A percentile compares a stretch with the other conserved stretches of the same genome.
These are phyloP conservation scores for Nitzschia putrida DNA, from an alignment of 108 stramenopile genomes.

Conservation along the genomic window DNA sequence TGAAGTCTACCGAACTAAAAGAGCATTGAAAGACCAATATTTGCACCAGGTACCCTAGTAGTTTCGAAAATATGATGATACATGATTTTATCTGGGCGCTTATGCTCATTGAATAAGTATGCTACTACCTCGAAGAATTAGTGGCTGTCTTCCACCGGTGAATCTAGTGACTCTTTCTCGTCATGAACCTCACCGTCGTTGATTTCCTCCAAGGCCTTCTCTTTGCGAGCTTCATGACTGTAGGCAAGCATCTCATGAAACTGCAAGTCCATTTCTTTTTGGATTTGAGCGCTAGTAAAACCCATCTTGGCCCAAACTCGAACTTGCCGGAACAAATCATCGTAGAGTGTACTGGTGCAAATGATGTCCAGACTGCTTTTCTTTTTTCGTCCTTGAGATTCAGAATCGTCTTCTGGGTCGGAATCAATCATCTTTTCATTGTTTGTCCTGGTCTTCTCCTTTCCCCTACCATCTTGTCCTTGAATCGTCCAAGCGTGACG, in stretches of 20 bases:
- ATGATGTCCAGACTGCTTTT: slow-evolving; percentile 13
- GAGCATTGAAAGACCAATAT: too few relatives aligned
- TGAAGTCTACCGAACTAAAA: too few relatives aligned
- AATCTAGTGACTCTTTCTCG: too few relatives aligned
- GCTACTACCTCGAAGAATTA: too few relatives aligned
- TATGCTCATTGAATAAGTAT: too few relatives aligned
- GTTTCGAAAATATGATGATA: too few relatives aligned
- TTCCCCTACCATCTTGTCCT: not conserved
- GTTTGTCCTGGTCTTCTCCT: not conserved
- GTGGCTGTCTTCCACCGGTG: too few relatives aligned
- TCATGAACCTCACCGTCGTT: not conserved
- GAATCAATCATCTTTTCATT: slow-evolving; percentile 2
- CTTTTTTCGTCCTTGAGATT: not conserved
- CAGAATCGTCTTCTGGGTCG: not conserved
- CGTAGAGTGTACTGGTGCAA: slow-evolving; percentile 13
- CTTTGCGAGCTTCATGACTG: slow-evolving; percentile 9
- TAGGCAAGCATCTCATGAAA: slow-evolving; percentile 20
- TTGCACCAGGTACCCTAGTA: too few relatives aligned
- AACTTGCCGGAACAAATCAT: slow-evolving; percentile 23
- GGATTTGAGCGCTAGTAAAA: slow-evolving; percentile 18
- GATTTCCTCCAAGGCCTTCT: not conserved
- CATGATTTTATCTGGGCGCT: too few relatives aligned
- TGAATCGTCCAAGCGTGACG: not conserved
- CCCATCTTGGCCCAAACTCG: slow-evolving; percentile 22
- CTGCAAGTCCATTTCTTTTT: slow-evolving; percentile 21